Percentiles rank a stretch among this genome's conserved stretches.
These are phyloP conservation scores for Akanthomyces muscarius DNA, from an alignment of 2,329 filamentous ascomycete species.

Conservation along the genomic window DNA sequence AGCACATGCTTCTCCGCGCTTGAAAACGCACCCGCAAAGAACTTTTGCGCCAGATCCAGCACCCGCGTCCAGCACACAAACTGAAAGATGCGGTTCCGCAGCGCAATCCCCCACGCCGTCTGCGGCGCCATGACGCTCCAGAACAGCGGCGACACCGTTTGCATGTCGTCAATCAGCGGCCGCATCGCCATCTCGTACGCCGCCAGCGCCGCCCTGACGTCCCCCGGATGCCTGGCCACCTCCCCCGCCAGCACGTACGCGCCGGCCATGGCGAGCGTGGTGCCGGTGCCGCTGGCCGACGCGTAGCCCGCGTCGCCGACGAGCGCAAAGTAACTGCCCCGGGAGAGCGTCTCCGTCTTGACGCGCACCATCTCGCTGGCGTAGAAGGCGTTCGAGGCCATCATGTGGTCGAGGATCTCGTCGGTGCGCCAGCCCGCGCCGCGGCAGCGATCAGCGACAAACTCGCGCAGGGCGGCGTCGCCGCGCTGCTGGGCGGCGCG, in stretches of 20 bases:
- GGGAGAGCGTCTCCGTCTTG: slow-evolving; percentile 34
- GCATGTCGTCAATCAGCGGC: slow-evolving; percentile 37
- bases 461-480: neutral
- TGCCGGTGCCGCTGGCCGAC: slow-evolving; percentile 44
- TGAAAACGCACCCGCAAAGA: slow-evolving; percentile 27
- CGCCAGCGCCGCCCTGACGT: slow-evolving; percentile 30
- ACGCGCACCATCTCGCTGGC: slow-evolving; percentile 41
- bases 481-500: slow-evolving; percentile 33
- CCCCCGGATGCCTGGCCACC: slow-evolving; percentile 26
- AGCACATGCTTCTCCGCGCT: slow-evolving; percentile 29
- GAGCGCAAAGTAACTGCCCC: slow-evolving; percentile 39
- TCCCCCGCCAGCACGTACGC: slow-evolving; percentile 52
- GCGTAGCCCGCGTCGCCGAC: slow-evolving; percentile 50
- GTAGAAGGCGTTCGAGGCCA: slow-evolving; percentile 39
- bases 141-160: slow-evolving; percentile 31
- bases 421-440: slow-evolving; percentile 10
- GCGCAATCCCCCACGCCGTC: slow-evolving; percentile 41
- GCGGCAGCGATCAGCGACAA: neutral
- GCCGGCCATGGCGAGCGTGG: slow-evolving; percentile 40
- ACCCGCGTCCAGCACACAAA: slow-evolving; percentile 32
- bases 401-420: neutral
- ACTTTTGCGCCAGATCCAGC: slow-evolving; percentile 29
- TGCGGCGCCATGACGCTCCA: slow-evolving; percentile 39
- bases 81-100: slow-evolving; percentile 40
- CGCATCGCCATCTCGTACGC: slow-evolving; percentile 39